A percentile compares a stretch with the other conserved stretches of the same genome.
phyloP scores from a whole-genome alignment of 2,329 filamentous ascomycete genomes.

The Calycina herbarum region DNA sequence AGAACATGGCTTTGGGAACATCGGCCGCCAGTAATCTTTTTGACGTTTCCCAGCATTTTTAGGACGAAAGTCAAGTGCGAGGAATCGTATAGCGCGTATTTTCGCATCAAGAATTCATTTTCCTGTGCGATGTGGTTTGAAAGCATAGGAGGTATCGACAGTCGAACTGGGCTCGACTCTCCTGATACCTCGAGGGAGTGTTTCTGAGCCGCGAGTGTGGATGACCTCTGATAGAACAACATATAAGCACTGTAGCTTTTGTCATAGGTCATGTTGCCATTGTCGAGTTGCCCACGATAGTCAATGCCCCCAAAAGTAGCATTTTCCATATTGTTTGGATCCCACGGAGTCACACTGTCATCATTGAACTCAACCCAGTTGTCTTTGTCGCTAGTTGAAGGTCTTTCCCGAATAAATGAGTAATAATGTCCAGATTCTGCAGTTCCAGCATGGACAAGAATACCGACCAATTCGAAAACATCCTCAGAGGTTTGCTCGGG shows the following conservation, averaged over 20 bases:
- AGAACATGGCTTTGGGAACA: constrained; percentile 51
- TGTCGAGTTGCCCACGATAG: constrained; percentile 49
- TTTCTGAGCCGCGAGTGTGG: constrained; percentile 58
- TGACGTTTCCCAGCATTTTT: constrained; percentile 59
- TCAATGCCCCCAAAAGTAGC: constrained; percentile 79
- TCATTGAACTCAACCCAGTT: constrained; percentile 95
- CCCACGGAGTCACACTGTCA: constrained; percentile 74
- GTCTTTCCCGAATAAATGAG: constrained; percentile 85
- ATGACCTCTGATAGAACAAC: constrained; percentile 89
- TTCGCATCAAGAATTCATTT: constrained; percentile 71
- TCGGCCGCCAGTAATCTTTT: constrained; percentile 46
- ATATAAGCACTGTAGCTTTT: constrained; percentile 92
- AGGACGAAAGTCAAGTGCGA: constrained; percentile 68
- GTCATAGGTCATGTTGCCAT: constrained; percentile 51
- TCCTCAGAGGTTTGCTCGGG: constrained; percentile 61
- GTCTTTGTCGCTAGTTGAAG: constrained; percentile 48
- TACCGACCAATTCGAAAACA: constrained; percentile 88
- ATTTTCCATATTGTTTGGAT: constrained; percentile 69
- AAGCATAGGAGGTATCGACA: constrained; percentile 47
- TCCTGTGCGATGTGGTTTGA: constrained; percentile 65
- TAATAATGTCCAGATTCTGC: constrained; percentile 97
- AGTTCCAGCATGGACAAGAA: constrained; percentile 89
- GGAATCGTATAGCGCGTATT: constrained; percentile 78
- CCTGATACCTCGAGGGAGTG: constrained; percentile 44
- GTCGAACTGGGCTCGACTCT: constrained; percentile 45